A percentile compares a stretch with the other conserved stretches of the same genome.
Conservation (phyloP, 1,284 basidiomycete genomes). For the Omphalotus olearius region DNA sequence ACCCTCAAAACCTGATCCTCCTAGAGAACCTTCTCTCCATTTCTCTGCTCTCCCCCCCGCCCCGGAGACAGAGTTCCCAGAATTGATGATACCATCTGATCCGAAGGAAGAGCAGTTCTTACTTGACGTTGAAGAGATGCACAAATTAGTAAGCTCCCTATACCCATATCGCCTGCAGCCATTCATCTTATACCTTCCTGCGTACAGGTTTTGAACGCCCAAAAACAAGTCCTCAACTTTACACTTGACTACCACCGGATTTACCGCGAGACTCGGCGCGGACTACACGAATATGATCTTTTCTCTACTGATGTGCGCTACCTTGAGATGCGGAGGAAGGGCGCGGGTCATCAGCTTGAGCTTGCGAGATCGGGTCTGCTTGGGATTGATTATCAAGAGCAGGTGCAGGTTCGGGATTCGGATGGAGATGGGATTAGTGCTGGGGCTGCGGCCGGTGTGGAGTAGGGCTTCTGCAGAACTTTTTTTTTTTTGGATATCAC, state of each 20-base stretch:
- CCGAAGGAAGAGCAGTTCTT: background rate
- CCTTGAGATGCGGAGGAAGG: conserved; percentile 49
- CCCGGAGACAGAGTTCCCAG: background rate
- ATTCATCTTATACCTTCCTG: background rate
- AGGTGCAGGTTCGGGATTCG: too few species aligned
- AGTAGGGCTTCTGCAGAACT: too few species aligned
- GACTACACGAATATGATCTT: conserved; percentile 57
- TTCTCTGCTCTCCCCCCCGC: background rate
- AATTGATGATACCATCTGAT: background rate
- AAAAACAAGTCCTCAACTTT: background rate
- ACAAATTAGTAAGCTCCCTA: background rate
- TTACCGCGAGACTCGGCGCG: conserved; percentile 39
- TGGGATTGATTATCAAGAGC: conserved; percentile 41
- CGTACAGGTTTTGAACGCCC: background rate
- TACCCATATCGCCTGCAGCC: background rate
- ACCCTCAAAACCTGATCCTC: background rate
- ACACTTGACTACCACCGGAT: conserved; percentile 5
- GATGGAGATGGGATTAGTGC: too few species aligned
- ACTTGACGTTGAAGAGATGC: background rate
- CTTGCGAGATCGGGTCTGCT: conserved; percentile 53
- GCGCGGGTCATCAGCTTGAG: conserved; percentile 55
- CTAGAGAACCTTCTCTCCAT: background rate
- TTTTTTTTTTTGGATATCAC: too few species aligned
- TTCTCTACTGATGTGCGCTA: conserved; percentile 53
- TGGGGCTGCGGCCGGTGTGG: too few species aligned